Evolutionary conservation across 306 rosid genomes (phyloP).

Genomic region (Sesbania bispinosa): DNA sequence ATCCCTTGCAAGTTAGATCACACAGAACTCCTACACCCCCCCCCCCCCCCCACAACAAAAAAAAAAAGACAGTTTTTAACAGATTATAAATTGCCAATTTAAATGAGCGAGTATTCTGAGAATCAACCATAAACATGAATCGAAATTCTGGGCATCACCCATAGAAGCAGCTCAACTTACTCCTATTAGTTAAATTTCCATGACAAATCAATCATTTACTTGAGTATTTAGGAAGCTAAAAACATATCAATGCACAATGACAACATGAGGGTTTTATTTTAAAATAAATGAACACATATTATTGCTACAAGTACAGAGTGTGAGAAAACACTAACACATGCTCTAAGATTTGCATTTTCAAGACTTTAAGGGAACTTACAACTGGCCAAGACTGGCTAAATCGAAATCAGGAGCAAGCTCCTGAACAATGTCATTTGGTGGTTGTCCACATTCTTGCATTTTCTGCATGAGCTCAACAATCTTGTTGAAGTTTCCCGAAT

Average conservation of each 20-base stretch:
- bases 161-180: background rate
- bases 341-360: background rate
- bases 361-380: conserved; percentile 55
- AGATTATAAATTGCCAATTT: background rate
- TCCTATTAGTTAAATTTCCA: background rate
- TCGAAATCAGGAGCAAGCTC: conserved; percentile 92
- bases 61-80: background rate
- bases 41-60: background rate
- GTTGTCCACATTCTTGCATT: conserved; percentile 99
- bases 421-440: conserved; percentile 78
- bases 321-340: background rate
- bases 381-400: conserved; percentile 68
- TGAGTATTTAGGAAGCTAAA: background rate
- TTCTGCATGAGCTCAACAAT: conserved; percentile 95
- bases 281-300: background rate
- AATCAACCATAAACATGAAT: background rate
- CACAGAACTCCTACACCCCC: background rate
- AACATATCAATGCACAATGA: background rate
- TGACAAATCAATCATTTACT: conserved; percentile 12
- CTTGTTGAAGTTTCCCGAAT: conserved; percentile 66
- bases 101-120: background rate
- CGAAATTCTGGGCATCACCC: background rate
- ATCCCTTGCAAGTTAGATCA: background rate
- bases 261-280: background rate
- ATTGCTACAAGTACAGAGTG: background rate